Evolutionary conservation across 202 grass and related monocot species (phyloP).

Genomic region (Musa balbisiana): DNA sequence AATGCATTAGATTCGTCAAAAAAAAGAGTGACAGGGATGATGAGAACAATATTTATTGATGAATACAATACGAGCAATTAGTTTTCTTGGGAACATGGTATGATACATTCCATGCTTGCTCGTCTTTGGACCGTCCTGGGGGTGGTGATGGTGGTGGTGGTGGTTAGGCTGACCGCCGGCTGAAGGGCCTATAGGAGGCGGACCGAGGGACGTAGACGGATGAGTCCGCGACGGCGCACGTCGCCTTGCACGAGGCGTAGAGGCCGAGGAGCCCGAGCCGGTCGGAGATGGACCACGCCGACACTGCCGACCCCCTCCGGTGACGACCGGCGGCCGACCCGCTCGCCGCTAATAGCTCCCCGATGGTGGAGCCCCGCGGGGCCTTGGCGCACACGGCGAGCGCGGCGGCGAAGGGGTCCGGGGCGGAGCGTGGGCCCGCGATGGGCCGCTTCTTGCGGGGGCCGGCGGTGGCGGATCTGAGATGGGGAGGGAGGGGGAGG

Average conservation of each 20-base stretch:
- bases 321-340: not conserved
- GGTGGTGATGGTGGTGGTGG: too few relatives aligned
- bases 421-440: not conserved
- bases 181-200: too few relatives aligned
- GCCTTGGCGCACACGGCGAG: constrained; percentile 17
- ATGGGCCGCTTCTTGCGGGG: not conserved
- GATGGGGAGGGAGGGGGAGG: constrained; percentile 6
- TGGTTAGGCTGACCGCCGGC: too few relatives aligned
- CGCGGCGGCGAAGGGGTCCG: constrained; percentile 18
- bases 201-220: constrained; percentile 11
- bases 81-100: not conserved
- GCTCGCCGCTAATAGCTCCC: not conserved
- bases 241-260: constrained; percentile 12
- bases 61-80: not conserved
- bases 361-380: not conserved
- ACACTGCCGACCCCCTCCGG: not conserved
- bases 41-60: not conserved
- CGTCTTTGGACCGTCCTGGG: not conserved
- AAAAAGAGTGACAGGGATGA: too few relatives aligned
- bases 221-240: constrained; percentile 17
- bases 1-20: too few relatives aligned
- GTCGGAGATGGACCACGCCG: not conserved
- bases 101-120: not conserved
- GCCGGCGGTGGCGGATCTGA: not conserved
- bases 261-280: constrained; percentile 5